Evolutionary conservation across 1,284 basidiomycete species (phyloP).

Genomic region (Ganoderma boninense): DNA sequence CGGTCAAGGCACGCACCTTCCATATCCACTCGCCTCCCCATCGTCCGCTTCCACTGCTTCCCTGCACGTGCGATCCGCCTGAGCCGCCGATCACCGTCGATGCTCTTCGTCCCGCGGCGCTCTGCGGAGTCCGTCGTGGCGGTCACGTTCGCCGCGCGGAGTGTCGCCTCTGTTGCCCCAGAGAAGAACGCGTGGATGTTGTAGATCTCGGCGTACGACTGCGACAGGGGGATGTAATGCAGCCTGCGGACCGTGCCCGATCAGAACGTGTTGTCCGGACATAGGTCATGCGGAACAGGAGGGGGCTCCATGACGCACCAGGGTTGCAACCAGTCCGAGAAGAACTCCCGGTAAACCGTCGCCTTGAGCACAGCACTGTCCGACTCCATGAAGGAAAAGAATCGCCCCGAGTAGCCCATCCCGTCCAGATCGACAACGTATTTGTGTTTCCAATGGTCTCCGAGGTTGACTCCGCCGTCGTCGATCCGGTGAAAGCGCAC

Average conservation of each 20-base stretch:
- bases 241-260: constrained; percentile 62
- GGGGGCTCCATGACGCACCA: constrained; percentile 61
- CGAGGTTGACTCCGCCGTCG: constrained; percentile 80
- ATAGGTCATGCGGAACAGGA: constrained; percentile 8
- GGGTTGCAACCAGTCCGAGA: constrained; percentile 84
- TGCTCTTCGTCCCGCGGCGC: constrained; percentile 42
- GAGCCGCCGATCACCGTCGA: constrained; percentile 79
- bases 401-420: constrained; percentile 92
- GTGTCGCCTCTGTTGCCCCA: constrained; percentile 72
- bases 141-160: constrained; percentile 64
- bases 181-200: constrained; percentile 93
- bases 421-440: constrained; percentile 93
- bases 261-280: constrained; percentile 9
- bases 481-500: constrained; percentile 77
- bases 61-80: constrained; percentile 87
- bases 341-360: constrained; percentile 91
- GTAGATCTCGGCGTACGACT: constrained; percentile 89
- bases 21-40: constrained; percentile 88
- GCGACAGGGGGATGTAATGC: constrained; percentile 91
- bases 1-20: constrained; percentile 67
- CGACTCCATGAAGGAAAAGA: constrained; percentile 87
- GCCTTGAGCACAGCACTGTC: constrained; percentile 92
- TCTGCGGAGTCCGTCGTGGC: constrained; percentile 37
- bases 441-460: constrained; percentile 92
- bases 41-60: constrained; percentile 87